Conservation (phyloP, 495 filamentous ascomycete species). For the Rhizodiscina lignyota region DNA sequence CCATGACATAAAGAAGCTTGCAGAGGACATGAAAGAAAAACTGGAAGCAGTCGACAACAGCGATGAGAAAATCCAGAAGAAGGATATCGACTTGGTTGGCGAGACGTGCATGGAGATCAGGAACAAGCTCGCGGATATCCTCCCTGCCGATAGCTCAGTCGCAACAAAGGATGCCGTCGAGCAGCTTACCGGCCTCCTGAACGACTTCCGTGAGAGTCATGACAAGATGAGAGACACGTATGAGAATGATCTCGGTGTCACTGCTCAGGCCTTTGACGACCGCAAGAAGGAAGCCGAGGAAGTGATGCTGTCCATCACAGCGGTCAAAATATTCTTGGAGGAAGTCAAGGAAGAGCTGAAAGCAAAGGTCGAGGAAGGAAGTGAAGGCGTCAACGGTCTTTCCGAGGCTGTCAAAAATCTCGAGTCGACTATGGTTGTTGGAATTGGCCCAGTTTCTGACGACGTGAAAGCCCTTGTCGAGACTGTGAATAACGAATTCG, state of each 20-base stretch:
- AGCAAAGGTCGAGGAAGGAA: constrained; percentile 40
- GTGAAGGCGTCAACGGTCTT: constrained; percentile 33
- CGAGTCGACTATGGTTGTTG: constrained; percentile 17
- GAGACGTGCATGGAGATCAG: constrained; percentile 68
- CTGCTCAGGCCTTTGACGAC: constrained; percentile 65
- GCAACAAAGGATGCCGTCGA: constrained; percentile 43
- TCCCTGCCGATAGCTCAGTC: constrained; percentile 46
- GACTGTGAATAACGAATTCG: constrained; percentile 63
- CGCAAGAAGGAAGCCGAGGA: constrained; percentile 48
- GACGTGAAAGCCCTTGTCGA: constrained; percentile 72
- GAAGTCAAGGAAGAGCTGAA: constrained; percentile 52
- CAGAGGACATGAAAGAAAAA: constrained; percentile 60
- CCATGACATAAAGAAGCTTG: constrained; percentile 50
- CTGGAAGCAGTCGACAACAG: constrained; percentile 35
- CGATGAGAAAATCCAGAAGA: constrained; percentile 49
- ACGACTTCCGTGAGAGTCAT: constrained; percentile 38
- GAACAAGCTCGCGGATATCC: constrained; percentile 51
- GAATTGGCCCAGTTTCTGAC: constrained; percentile 28
- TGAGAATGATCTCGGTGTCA: constrained; percentile 50
- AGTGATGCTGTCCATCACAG: constrained; percentile 40
- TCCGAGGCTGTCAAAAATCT: constrained; percentile 30
- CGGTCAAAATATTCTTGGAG: constrained; percentile 36
- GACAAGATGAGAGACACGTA: constrained; percentile 39
- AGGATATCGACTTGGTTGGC: constrained; percentile 62
- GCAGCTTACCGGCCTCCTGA: constrained; percentile 48